A percentile compares a stretch with the other conserved stretches of the same genome.
Evolutionary conservation across 2,329 filamentous ascomycete genomes (phyloP).

Genomic region (Tolypocladium tropicale): DNA sequence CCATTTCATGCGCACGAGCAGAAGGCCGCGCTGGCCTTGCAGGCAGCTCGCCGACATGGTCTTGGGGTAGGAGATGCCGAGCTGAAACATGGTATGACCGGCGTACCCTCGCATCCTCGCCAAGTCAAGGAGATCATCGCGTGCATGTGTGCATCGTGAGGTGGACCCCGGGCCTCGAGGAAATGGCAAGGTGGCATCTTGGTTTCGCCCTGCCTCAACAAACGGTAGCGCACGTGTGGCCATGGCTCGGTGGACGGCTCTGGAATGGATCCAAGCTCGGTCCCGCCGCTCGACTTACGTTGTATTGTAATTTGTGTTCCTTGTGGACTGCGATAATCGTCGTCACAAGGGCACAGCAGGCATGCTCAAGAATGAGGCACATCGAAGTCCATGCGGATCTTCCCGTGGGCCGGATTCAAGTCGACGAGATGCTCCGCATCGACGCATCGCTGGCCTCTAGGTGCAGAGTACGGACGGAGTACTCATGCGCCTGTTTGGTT

Average conservation of each 20-base stretch:
- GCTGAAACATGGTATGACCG: neutral
- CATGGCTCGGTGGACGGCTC: neutral
- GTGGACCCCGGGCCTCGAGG: neutral
- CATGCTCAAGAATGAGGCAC: no score
- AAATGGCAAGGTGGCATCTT: neutral
- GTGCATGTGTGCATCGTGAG: neutral
- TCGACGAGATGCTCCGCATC: neutral
- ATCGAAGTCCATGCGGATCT: neutral
- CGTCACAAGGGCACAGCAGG: no score
- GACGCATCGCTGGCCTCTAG: neutral
- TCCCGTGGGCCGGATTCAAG: neutral
- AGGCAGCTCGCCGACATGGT: neutral
- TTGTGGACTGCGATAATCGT: no score
- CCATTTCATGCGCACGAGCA: no score
- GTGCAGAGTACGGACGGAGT: no score
- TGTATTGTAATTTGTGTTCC: no score
- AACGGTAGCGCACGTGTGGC: neutral
- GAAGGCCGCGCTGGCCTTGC: no score
- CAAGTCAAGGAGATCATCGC: neutral
- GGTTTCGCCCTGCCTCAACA: neutral
- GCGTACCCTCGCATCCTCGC: neutral
- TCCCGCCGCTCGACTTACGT: neutral
- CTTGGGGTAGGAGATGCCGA: neutral
- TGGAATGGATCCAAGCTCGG: neutral
- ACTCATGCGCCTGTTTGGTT: no score